These are phyloP conservation scores for Knoxdaviesia capensis DNA, from an alignment of 2,329 filamentous ascomycete genomes.

Conservation along the genomic window DNA sequence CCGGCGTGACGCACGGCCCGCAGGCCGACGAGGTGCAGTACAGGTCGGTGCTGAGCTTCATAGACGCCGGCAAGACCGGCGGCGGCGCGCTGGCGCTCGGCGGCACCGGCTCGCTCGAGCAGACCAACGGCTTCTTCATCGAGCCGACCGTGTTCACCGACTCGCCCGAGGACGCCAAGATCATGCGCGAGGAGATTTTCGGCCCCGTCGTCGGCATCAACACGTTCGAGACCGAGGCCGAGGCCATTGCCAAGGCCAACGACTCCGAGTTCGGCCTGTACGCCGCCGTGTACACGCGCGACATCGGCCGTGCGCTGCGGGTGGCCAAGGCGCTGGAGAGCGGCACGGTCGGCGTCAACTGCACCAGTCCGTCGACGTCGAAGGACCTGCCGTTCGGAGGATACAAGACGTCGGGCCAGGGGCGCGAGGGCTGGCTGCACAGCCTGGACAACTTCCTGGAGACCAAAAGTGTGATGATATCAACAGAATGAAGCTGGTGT, in stretches of 20 bases:
- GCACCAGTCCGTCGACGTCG: constrained; percentile 15
- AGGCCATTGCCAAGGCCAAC: constrained; percentile 14
- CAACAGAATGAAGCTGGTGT: too few relatives aligned
- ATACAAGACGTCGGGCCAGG: constrained; percentile 7
- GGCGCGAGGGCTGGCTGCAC: constrained; percentile 6
- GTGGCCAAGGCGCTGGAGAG: constrained; percentile 32
- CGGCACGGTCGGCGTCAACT: constrained; percentile 40
- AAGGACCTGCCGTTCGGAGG: constrained; percentile 8
- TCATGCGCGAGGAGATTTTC: constrained; percentile 42
- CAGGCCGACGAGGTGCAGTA: constrained; percentile 29
- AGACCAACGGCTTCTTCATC: constrained; percentile 14
- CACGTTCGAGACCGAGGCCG: constrained; percentile 15
- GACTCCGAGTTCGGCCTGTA: constrained; percentile 34
- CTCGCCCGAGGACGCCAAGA: constrained; percentile 13
- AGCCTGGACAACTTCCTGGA: constrained; percentile 6
- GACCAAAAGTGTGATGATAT: constrained; percentile 5
- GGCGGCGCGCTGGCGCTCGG: constrained; percentile 13
- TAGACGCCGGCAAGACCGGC: constrained; percentile 21
- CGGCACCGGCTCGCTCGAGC: constrained; percentile 6
- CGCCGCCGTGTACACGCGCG: constrained; percentile 33
- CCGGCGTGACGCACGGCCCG: constrained; percentile 19
- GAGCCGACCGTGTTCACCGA: constrained; percentile 12
- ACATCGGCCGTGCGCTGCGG: constrained; percentile 24
- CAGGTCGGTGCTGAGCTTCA: constrained; percentile 22
- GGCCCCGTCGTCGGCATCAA: constrained; percentile 41